Evolutionary conservation across 345 rosid genomes (phyloP), one percentile per base, ranked within the genome.

Genomic region (Microthlaspi erraticum): DNA sequence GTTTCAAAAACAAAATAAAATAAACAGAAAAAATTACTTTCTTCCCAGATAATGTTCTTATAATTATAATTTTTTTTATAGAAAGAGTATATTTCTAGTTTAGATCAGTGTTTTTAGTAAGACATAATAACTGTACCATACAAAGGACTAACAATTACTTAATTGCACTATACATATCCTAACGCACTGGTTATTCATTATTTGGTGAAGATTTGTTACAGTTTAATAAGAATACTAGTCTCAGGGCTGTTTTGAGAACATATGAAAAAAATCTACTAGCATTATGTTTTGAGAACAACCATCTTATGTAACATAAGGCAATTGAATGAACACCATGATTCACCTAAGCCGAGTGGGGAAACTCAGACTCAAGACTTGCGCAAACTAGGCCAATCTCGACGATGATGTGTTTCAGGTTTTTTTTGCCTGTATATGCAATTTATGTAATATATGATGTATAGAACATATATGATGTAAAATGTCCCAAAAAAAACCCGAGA

Each of bases 331-430:
- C 14, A 19, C 37, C 29, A n/a, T 63, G 48, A 64, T 72, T 36
- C 64, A 36, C 57, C 49, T 43, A 63, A 54, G 57, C 8, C 6
- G 41, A 63, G 64, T 34, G 11, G 11, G 23, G 32, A 72, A 54
- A 34, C 57, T 64, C 50, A 42, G 17, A 45, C 51, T 12, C 26
- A 23, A 74, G 49, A 74, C 34, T 60, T 60, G 51, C 42, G 55
- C 33, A 66, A 66, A 59, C 54, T 50, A 66, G 61, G 73, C 68
- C 53, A 59, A 34, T 59, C 67, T 58, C 31, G 60, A 58, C 9
- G 17, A 49, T 32, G 26, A 33, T 66, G 10, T 49, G 3, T 49
- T 73, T 73, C 54, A 37, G 46, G n/a, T n/a, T 46, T 59, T 38
- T 33, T 49, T 55, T 29, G 52, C 46, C 38, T 49, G 20, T 13